These are phyloP conservation scores for Chytriomyces sp. DNA, from an alignment of 192 early-diverging fungal genomes.

Conservation along the genomic window DNA sequence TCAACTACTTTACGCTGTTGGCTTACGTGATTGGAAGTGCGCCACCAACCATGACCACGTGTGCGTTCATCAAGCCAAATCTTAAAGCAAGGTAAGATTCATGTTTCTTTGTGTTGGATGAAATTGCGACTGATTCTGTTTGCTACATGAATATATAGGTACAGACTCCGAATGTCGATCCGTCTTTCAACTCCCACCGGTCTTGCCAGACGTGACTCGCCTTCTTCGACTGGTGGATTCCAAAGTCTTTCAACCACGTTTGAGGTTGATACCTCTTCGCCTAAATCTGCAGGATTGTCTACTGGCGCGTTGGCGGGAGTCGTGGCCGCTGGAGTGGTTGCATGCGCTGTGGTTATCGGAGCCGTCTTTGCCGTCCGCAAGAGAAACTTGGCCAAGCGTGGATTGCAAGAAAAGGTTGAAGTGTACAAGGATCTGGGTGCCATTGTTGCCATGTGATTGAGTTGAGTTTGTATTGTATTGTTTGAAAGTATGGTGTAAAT, in stretches of 20 bases:
- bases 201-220: not conserved
- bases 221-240: not conserved
- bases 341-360: not conserved
- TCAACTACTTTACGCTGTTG: not conserved
- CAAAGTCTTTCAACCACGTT: not conserved
- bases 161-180: constrained; percentile 1
- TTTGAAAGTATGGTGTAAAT: no score
- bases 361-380: not conserved
- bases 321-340: not conserved
- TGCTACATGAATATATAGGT: not conserved
- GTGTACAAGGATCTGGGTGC: not conserved
- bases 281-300: not conserved
- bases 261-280: not conserved
- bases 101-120: not conserved
- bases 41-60: not conserved
- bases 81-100: not conserved
- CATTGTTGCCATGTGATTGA: no score
- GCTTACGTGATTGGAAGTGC: constrained; percentile 1
- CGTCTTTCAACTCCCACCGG: not conserved
- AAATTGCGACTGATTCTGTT: not conserved
- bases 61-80: not conserved
- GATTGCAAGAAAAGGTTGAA: not conserved
- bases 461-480: no score
- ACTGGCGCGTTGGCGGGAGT: not conserved
- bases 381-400: not conserved